These are phyloP conservation scores for Begonia masoniana DNA, from an alignment of 306 rosid species.

Conservation along the genomic window DNA sequence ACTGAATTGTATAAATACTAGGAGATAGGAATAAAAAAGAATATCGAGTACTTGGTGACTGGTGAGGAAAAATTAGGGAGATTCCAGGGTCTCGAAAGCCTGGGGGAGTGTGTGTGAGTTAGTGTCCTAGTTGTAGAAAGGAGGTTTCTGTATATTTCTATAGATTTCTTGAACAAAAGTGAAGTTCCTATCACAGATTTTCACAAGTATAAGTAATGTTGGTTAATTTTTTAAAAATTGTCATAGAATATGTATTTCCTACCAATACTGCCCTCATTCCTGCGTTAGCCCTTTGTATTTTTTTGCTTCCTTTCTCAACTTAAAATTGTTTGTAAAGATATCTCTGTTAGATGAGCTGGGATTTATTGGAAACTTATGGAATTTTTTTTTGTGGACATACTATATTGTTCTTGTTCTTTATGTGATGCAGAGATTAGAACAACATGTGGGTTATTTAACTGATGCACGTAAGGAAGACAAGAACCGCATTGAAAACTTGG, in stretches of 20 bases:
- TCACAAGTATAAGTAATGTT: background rate
- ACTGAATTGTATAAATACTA: no score
- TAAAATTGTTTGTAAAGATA: background rate
- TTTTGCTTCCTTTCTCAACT: background rate
- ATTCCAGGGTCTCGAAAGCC: no score
- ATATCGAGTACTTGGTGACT: no score
- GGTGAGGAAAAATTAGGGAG: no score
- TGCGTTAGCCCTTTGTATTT: background rate
- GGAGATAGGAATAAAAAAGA: no score
- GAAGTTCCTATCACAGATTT: background rate
- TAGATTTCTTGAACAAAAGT: no score
- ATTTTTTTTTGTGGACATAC: no score
- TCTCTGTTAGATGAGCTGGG: no score
- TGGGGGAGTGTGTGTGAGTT: no score
- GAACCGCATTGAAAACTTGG: slow-evolving; percentile 44
- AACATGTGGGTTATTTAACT: slow-evolving; percentile 37
- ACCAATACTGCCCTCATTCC: background rate
- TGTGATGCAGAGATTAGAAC: slow-evolving; percentile 46
- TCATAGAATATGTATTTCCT: background rate
- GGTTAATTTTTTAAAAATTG: background rate
- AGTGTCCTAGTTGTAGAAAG: no score
- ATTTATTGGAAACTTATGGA: no score
- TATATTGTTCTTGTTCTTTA: slow-evolving; percentile 1
- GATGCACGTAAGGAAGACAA: slow-evolving; percentile 43
- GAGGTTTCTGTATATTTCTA: no score